Base-by-base conservation (phyloP, 2,329 filamentous ascomycete species). In the Meredithiella fracta region DNA sequence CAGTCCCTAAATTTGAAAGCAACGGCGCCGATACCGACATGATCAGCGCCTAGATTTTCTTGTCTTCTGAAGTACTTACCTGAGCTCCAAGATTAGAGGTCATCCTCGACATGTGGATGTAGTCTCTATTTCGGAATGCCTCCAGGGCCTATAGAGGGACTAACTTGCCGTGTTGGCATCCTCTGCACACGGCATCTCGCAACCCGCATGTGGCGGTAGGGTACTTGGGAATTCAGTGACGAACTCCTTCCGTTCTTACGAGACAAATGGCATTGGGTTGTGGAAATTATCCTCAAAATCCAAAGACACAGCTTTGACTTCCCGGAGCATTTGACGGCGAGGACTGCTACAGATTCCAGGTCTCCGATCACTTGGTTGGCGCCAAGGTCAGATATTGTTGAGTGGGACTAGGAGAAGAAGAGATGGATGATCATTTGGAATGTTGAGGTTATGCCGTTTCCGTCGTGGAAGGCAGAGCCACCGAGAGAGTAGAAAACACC, bases 151-250 rank as follows among this genome's bases (percentile, higher is more conserved):
- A n/a, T n/a, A n/a, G n/a, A n/a, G n/a, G n/a, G n/a, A n/a, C n/a
- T n/a, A n/a, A 50, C 7, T n/a, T 44, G 29, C 54, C 40, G 9
- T 14, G 20, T 17, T 56, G 37, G 31, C 47, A 52, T 7, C 54
- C 54, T 11, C 26, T 56, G 22, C 34, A 14, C 23, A 23, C 15
- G 14, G 6, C 37, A 56, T 52, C 54, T 49, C 7, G 54, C 54
- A 3, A 47, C 23, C 1, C 47, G 54, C 4, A 44, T 56, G 20
- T 56, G 54, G 54, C 34, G 34, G 11, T 56, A 49, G 54, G 49
- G 31, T 31, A 25, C 51, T 8, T n/a, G 15, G 31, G 5, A 17
- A 2, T 37, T 15, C 4, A n/a, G 15, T 23, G 47, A 56, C 11
- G 23, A 37, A 20, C 11, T 8, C 15, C 22, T 6, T 15, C 3